These are phyloP conservation scores for Coleophoma eucalyptorum DNA, from an alignment of 2,329 filamentous ascomycete genomes.

Conservation along the genomic window DNA sequence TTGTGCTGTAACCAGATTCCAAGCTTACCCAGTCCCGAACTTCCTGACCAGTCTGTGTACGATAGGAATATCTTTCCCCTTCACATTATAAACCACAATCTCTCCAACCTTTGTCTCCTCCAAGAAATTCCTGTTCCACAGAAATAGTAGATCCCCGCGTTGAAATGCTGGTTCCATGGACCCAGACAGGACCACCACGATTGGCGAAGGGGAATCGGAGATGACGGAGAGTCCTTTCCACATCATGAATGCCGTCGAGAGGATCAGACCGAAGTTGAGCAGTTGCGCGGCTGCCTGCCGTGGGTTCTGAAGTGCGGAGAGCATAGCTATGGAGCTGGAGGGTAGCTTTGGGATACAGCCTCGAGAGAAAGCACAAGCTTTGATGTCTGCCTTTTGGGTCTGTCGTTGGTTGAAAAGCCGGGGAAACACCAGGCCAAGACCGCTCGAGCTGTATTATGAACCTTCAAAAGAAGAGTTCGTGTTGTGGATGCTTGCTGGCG, in stretches of 20 bases:
- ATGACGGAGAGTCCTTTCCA: conserved; percentile 68
- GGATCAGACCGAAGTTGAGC: conserved; percentile 70
- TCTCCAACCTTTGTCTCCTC: conserved; percentile 65
- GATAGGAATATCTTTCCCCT: conserved; percentile 92
- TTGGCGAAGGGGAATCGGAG: conserved; percentile 55
- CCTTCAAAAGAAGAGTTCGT: no score
- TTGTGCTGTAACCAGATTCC: no score
- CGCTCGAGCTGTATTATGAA: no score
- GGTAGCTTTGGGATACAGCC: neutral
- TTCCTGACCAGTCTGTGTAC: conserved; percentile 87
- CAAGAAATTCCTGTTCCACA: conserved; percentile 51
- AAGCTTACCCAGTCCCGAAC: conserved; percentile 53
- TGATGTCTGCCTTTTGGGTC: no score
- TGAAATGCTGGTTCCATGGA: conserved; percentile 61
- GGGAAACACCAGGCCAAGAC: no score
- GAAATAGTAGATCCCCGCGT: conserved; percentile 52
- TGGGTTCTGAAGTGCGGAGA: conserved; percentile 54
- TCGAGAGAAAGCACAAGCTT: no score
- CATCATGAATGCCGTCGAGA: conserved; percentile 71
- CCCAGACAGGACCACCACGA: conserved; percentile 57
- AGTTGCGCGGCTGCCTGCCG: conserved; percentile 64
- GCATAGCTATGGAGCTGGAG: conserved; percentile 35
- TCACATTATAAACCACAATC: conserved; percentile 72
- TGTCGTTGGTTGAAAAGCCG: no score
- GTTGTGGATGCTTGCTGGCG: no score